phyloP scores from a whole-genome alignment of 2,329 filamentous ascomycete genomes.

The Incumbomyces delicatus region DNA sequence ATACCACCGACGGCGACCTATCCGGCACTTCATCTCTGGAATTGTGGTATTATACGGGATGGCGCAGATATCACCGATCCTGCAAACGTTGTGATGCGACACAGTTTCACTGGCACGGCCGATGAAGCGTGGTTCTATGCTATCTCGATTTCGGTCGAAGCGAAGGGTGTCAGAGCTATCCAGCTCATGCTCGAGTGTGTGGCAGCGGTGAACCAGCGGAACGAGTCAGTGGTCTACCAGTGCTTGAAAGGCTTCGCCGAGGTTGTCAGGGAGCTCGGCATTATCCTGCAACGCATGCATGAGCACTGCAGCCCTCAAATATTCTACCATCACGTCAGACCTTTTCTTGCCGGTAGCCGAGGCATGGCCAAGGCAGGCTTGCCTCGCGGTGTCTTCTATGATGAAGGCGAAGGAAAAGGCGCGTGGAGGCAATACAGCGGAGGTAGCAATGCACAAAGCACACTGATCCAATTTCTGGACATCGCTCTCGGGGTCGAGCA shows the following conservation, averaged over 20 bases:
- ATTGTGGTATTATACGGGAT: slow-evolving; percentile 22
- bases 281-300: slow-evolving; percentile 41
- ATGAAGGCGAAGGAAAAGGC: slow-evolving; percentile 38
- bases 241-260: slow-evolving; percentile 32
- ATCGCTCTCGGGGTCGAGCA: slow-evolving; percentile 44
- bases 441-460: slow-evolving; percentile 48
- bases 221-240: slow-evolving; percentile 28
- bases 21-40: slow-evolving; percentile 33
- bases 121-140: slow-evolving; percentile 42
- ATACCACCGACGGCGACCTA: slow-evolving; percentile 36
- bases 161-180: slow-evolving; percentile 38
- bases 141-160: slow-evolving; percentile 45
- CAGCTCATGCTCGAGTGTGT: slow-evolving; percentile 39
- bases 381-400: slow-evolving; percentile 44
- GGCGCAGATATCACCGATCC: slow-evolving; percentile 27
- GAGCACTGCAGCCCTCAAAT: slow-evolving; percentile 39
- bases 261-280: slow-evolving; percentile 33
- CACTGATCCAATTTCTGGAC: slow-evolving; percentile 45
- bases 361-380: slow-evolving; percentile 44
- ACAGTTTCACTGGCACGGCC: slow-evolving; percentile 30
- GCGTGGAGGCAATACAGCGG: slow-evolving; percentile 43
- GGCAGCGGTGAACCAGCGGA: slow-evolving; percentile 32
- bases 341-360: slow-evolving; percentile 44
- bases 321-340: slow-evolving; percentile 45
- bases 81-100: slow-evolving; percentile 26